phyloP scores from a whole-genome alignment of 176 grass and related monocot species.

The Dactylis glomerata region DNA sequence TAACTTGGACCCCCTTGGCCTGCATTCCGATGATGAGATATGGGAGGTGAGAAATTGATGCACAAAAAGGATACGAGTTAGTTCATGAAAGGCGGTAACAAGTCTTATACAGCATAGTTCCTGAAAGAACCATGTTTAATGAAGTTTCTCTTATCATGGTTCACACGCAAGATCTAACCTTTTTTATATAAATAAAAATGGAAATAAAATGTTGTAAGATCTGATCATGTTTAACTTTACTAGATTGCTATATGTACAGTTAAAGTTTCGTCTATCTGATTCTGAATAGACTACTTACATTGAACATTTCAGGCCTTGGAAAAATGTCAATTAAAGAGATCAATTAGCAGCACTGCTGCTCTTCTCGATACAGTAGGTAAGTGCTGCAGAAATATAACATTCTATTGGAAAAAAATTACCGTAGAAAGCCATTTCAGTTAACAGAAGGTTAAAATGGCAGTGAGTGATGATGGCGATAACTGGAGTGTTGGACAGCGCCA shows the following conservation, averaged over 20 bases:
- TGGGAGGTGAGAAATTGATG: slow-evolving; percentile 67
- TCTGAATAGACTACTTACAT: slow-evolving; percentile 8
- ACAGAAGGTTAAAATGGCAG: slow-evolving; percentile 26
- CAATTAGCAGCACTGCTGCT: slow-evolving; percentile 53
- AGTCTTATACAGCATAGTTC: neutral
- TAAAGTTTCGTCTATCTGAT: neutral
- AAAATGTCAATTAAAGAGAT: slow-evolving; percentile 77
- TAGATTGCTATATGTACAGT: neutral
- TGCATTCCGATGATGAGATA: slow-evolving; percentile 84
- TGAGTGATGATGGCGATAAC: slow-evolving; percentile 86
- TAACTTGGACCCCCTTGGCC: slow-evolving; percentile 86
- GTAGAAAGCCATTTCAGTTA: neutral
- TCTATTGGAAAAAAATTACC: neutral
- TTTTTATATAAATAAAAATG: neutral
- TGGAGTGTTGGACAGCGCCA: slow-evolving; percentile 93
- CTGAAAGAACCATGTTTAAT: slow-evolving; percentile 9
- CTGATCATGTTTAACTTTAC: neutral
- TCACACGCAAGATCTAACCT: neutral
- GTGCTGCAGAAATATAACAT: neutral
- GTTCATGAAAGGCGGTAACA: slow-evolving; percentile 3
- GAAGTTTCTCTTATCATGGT: neutral
- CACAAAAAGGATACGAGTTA: neutral
- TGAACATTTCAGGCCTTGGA: slow-evolving; percentile 65
- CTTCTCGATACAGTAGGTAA: slow-evolving; percentile 89
- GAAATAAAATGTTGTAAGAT: neutral